These are phyloP conservation scores for Diplotaxis tenuifolia DNA, from an alignment of 345 rosid species.

Conservation along the genomic window DNA sequence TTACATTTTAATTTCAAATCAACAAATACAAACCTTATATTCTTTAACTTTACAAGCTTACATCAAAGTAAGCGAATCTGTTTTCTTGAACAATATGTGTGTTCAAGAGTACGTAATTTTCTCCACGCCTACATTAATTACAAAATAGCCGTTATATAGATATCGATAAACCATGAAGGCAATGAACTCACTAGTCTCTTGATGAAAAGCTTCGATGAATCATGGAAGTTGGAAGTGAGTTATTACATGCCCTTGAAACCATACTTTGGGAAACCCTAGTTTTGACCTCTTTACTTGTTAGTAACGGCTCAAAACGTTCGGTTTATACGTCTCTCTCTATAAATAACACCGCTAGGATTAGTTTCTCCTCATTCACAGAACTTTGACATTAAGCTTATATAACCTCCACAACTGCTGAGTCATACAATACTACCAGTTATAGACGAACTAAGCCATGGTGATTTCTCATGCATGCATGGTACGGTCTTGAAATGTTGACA, in stretches of 20 bases:
- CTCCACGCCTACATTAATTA: neutral
- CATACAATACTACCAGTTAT: too few species aligned
- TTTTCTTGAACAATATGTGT: neutral
- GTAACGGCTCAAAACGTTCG: neutral
- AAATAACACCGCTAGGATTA: neutral
- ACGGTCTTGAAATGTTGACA: too few species aligned
- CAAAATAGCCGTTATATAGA: neutral
- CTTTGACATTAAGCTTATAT: neutral
- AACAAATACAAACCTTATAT: neutral
- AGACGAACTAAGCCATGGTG: too few species aligned
- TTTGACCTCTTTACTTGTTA: neutral
- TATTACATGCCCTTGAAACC: neutral
- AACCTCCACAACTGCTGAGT: neutral
- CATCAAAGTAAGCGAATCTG: neutral
- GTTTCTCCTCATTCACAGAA: neutral
- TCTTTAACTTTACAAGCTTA: too few species aligned
- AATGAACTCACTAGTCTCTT: neutral
- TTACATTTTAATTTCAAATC: neutral
- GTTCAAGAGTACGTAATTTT: neutral
- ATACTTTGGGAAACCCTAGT: neutral
- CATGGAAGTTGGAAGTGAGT: neutral
- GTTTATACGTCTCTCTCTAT: neutral
- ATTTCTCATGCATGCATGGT: too few species aligned
- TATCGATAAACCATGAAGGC: neutral
- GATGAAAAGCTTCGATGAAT: neutral